Base-by-base conservation (phyloP, 2,329 filamentous ascomycete species). In the Fusarium lateritium region DNA sequence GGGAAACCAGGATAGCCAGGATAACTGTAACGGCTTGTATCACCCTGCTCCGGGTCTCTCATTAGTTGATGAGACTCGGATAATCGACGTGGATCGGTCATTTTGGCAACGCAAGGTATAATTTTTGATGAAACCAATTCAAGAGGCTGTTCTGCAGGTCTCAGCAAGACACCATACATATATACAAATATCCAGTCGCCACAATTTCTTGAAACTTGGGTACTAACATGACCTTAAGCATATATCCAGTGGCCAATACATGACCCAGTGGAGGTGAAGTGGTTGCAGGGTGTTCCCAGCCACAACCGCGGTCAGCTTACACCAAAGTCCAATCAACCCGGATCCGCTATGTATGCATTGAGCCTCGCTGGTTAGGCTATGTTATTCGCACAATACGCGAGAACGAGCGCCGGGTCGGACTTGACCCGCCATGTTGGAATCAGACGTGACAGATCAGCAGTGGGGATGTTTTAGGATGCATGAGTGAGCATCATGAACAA, bases 1-100 rank as follows among this genome's bases (percentile, higher is more conserved):
- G 56, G 56, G 13, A 58, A 58, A 1, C 56, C 56, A 2, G 56
- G 56, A 6, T 58, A 45, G 0, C 56, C 56, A 11, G 56, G 56
- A 6, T 58, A 58, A 0, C 33, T 39, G 28, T 31, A 31, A 19
- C 15, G 17, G 17, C 5, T 58, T 33, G 7, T 36, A 15, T 36
- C 34, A 15, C 24, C 56, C 5, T 40, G 56, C 6, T 58, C 36
- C 8, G 38, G 52, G 6, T 26, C 44, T 4, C 31, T 57, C 52
- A 57, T 57, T 5, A 50, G 19, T 15, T 21, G 7, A 22, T 34
- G 44, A 7, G 52, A 22, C 22, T 61, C 57, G 17, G 53, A 28
- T 53, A 31, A 10, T 31, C 28, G 28, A 31, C 28, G 28, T 11
- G 13, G 10, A 13, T 31, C 28, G 28, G 28, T 11, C 28, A 31